Evolutionary conservation across 2,329 filamentous ascomycete species (phyloP), one percentile per base, ranked within the genome.

Genomic region (Sporothrix brunneoviolacea): DNA sequence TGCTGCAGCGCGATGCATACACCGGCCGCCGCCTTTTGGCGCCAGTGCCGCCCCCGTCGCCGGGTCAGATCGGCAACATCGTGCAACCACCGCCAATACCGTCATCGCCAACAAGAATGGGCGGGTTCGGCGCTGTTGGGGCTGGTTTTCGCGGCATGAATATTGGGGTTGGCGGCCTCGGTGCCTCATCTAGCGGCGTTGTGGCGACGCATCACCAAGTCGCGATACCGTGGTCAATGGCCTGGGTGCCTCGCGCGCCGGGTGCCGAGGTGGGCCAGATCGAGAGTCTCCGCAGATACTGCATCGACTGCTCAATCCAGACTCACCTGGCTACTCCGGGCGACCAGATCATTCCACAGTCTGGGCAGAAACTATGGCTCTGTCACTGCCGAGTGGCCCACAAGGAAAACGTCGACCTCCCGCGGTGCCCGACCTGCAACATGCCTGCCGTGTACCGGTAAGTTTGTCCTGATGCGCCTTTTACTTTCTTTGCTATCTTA

Each of bases 221-320:
- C 36, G 19, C 30, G 27, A 13, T 37, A 22, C 28, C 8, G 9
- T 4, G 10, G 22, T 27, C 27, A 12, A 27, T n/a, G 19, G 18
- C 4, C 2, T 57, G 49, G 53, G 19, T 15, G 22, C 50, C 55
- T 3, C 38, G 38, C 6, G 53, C 57, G 8, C 54, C 56, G 6
- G 56, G 52, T 3, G 56, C 51, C 5, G 46, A 50, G 4, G 48
- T 54, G 1, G 55, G 55, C 41, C 46, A 53, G 37, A 44, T 59
- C 16, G 55, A 58, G 48, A 52, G 39, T 8, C 48, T 59, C 27
- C 55, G 51, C 2, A 42, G 50, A 9, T 59, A 59, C 48, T 59
- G 58, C 51, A 53, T 57, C 4, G 28, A 35, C 10, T 59, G 58
- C 16, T 55, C 55, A 4, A 40, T 59, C 8, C 15, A 51, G 21